Base-by-base conservation (phyloP, 1,139 yeast genomes). In the Candida glucosophila region DNA sequence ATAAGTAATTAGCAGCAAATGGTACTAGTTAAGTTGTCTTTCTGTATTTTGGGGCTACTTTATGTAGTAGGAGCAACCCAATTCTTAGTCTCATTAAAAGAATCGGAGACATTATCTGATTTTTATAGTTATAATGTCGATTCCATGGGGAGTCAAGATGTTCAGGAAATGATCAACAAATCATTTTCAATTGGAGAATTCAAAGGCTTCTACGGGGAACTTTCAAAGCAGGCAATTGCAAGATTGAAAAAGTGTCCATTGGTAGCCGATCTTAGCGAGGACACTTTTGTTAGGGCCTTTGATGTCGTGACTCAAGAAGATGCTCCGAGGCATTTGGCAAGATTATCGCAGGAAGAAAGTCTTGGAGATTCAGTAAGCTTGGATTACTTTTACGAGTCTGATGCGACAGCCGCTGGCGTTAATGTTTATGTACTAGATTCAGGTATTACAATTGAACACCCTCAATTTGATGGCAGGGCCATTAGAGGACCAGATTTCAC, bases 361-460 rank as follows among this genome's bases (percentile, higher is more conserved):
- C 43, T 73, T 29, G 30, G 37, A 15, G 29, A 34, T 8, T 10
- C 21, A 11, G 9, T 7, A 10, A 19, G 7, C 12, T 36, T 38
- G 15, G 40, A 49, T 2, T 62, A 55, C 34, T 28, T 39, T 18
- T 61, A 50, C 28, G 52, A 55, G 21, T 36, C 31, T 5, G 34
- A 42, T 2, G 43, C 44, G 6, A 34, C 40, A 15, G 60, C 56
- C 2, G 26, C 50, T 6, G 73, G 66, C 10, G 80, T 82, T 0
- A 68, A 65, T 36, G 94, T 75, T 1, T 86, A 83, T 47, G 72
- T 86, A n/a, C 56, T 85, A 22, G 96, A 86, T 47, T 78, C 93
- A 1, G 94, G 94, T 0, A 54, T 81, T 15, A 59, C 61, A 29
- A 44, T 58, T 11, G 61, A 58, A 1, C 80, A 77, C 40, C 73